Evolutionary conservation across 192 early-diverging fungal species (phyloP).

Genomic region (Backusella mclennaniae): DNA sequence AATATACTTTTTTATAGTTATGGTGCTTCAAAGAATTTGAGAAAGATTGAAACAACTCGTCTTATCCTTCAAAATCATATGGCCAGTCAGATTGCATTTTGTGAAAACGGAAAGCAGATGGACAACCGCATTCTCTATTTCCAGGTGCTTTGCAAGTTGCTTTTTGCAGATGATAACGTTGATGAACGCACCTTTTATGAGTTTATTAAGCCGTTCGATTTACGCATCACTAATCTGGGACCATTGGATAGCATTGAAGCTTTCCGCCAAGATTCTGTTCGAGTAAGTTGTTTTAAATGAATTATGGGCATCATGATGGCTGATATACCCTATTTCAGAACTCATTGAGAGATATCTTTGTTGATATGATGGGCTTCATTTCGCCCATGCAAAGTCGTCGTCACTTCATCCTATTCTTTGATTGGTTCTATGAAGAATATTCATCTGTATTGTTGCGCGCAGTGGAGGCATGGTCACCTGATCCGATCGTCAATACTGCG

Average conservation of each 20-base stretch:
- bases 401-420: conserved; percentile 72
- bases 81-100: conserved; percentile 69
- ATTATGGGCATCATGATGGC: neutral
- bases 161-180: conserved; percentile 66
- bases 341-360: conserved; percentile 61
- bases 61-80: conserved; percentile 72
- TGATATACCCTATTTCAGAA: conserved; percentile 31
- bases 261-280: conserved; percentile 51
- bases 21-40: conserved; percentile 70
- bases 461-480: conserved; percentile 64
- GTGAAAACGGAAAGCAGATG: conserved; percentile 57
- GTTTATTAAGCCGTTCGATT: conserved; percentile 72
- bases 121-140: conserved; percentile 75
- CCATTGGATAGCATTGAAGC: conserved; percentile 50
- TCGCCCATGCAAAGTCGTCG: conserved; percentile 57
- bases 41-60: conserved; percentile 71
- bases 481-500: conserved; percentile 65
- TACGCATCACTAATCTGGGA: conserved; percentile 52
- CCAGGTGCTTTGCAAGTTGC: conserved; percentile 68
- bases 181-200: conserved; percentile 59
- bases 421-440: conserved; percentile 81
- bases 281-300: conserved; percentile 23
- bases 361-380: conserved; percentile 78
- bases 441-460: conserved; percentile 62
- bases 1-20: conserved; percentile 46